Conservation (phyloP, 345 rosid species). For the Eutrema yunnanense region DNA sequence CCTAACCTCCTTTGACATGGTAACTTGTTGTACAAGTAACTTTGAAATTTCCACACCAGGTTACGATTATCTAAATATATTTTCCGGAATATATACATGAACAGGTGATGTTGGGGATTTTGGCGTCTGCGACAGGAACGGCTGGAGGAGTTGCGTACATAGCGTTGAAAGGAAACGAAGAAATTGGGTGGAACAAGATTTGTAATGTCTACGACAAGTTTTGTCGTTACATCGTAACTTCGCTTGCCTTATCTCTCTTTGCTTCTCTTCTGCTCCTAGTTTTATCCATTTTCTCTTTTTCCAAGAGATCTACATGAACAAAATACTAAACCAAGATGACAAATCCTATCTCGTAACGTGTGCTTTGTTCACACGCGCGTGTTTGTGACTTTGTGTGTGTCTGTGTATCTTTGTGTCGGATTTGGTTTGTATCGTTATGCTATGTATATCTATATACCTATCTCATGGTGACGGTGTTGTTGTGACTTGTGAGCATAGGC, state of each 20-base stretch:
- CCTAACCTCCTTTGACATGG: slow-evolving; percentile 49
- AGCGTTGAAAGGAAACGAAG: slow-evolving; percentile 62
- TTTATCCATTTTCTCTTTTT: slow-evolving; percentile 43
- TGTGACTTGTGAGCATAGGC: not conserved
- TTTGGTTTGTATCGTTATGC: not conserved
- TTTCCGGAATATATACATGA: not conserved
- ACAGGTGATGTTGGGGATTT: slow-evolving; percentile 69
- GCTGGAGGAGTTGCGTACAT: slow-evolving; percentile 68
- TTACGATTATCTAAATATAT: not conserved
- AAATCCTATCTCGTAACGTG: not conserved
- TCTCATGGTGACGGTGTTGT: not conserved
- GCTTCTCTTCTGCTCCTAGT: slow-evolving; percentile 56
- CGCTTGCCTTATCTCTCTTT: slow-evolving; percentile 42
- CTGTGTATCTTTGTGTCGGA: not conserved
- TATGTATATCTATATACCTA: not conserved
- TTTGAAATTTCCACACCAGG: not conserved
- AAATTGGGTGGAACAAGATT: slow-evolving; percentile 44
- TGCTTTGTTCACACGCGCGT: not conserved
- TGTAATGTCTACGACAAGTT: slow-evolving; percentile 53
- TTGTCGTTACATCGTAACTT: slow-evolving; percentile 49
- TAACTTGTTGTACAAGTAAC: slow-evolving; percentile 22
- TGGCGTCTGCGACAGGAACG: slow-evolving; percentile 73
- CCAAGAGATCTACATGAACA: slow-evolving; percentile 20
- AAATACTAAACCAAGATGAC: not conserved
- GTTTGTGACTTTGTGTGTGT: not conserved